Base-by-base conservation (phyloP, 2,329 filamentous ascomycete genomes). In the Botryotinia narcissicola region DNA sequence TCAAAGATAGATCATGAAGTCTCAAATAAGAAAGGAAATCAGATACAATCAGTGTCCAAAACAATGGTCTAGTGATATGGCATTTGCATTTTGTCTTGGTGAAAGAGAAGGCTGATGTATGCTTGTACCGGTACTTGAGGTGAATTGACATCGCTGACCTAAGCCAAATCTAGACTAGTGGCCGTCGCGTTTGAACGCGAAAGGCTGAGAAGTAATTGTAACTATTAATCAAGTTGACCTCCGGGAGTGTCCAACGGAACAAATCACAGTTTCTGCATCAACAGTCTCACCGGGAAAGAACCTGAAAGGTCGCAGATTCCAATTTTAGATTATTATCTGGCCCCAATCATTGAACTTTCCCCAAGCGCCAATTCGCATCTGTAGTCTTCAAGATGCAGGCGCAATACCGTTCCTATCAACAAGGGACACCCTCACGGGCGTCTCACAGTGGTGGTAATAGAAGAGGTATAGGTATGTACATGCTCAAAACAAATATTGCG, bases 391-490 rank as follows among this genome's bases (percentile, higher is more conserved):
- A 72, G 40, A 72, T 72, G 71, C 71, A 72, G 71, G 18, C 62
- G 40, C 71, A 72, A 69, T 73, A 73, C 44, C 71, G 71, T 62
- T 70, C 71, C 32, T 73, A 73, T 63, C 71, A 70, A 54, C 71
- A 73, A 73, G 64, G 60, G 37, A 73, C 71, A 14, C 71, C 78
- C 63, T 78, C 79, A 68, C 74, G 80, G 68, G 80, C 80, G 71
- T 79, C 80, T 73, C 79, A 80, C 74, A 74, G 76, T 69, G 75
- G 77, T 62, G 64, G 78, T 69, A 54, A 48, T 46, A 78, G 80
- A 73, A 79, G 80, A 79, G 80, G 80, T 76, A 80, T 81, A 77
- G 80, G 80, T 81, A 80, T 74, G 80, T 80, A 74, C 74, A 66
- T 74, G 70, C 61, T 72, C 73, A 62, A 46, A 66, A 32, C 32